Conservation (phyloP, 1,139 yeast genomes). For the Magnusiomyces suaveolens region DNA sequence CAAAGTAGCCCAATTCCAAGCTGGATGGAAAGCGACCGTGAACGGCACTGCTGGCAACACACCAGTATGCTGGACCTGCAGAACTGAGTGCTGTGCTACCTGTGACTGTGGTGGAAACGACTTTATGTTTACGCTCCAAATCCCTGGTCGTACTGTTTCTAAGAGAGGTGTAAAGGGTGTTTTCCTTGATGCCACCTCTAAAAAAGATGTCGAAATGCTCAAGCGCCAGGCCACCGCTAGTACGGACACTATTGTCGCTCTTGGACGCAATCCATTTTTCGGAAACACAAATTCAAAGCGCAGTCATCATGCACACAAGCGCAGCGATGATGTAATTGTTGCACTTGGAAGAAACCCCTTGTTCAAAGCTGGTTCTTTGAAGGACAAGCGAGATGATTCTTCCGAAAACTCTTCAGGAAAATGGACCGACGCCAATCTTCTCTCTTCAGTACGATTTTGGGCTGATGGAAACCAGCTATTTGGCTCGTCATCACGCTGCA, state of each 20-base stretch:
- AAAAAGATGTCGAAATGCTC: neutral
- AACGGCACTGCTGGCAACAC: constrained; percentile 1
- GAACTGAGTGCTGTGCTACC: neutral
- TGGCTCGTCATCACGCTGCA: neutral
- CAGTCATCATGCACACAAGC: neutral
- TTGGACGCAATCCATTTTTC: constrained; percentile 2
- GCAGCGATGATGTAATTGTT: neutral
- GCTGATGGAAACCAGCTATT: neutral
- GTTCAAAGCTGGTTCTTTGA: neutral
- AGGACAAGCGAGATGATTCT: neutral
- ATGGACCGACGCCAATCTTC: neutral
- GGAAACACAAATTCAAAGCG: neutral
- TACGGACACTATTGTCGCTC: neutral
- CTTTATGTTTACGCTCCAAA: neutral
- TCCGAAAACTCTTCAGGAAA: neutral
- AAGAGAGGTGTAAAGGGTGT: constrained; percentile 1
- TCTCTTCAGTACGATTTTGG: neutral
- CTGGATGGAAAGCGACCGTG: constrained; percentile 3
- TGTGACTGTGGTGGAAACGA: neutral
- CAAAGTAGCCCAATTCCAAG: constrained; percentile 2
- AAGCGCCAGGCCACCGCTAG: neutral
- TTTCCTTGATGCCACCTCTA: neutral
- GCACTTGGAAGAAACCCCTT: neutral
- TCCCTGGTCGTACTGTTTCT: constrained; percentile 4
- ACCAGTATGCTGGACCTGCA: constrained; percentile 3